Evolutionary conservation across 345 rosid species (phyloP).

Genomic region (Camelina laxa): DNA sequence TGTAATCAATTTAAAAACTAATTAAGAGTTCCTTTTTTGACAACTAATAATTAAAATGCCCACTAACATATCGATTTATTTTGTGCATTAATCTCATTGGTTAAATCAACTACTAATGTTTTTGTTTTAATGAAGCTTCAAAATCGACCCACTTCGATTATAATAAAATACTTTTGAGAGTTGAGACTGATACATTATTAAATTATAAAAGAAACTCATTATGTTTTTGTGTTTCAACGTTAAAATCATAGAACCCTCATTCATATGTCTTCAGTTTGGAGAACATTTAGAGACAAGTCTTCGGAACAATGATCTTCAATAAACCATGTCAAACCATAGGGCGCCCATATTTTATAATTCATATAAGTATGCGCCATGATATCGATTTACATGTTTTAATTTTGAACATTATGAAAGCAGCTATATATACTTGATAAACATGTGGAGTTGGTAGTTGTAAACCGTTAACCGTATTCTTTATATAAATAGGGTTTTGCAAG

Average conservation of each 20-base stretch:
- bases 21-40: conserved; percentile 5
- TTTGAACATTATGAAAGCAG: not conserved
- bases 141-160: conserved; percentile 42
- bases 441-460: not conserved
- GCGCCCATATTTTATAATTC: conserved; percentile 30
- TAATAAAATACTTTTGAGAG: conserved; percentile 36
- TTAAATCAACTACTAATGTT: conserved; percentile 19
- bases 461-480: not conserved
- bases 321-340: conserved; percentile 45
- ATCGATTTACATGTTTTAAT: conserved; percentile 1
- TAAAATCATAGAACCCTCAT: conserved; percentile 43
- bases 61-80: conserved; percentile 31
- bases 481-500: not conserved
- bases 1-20: conserved; percentile 34
- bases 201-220: conserved; percentile 31
- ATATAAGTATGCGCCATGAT: not conserved
- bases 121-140: conserved; percentile 39
- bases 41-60: conserved; percentile 28
- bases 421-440: not conserved
- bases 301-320: conserved; percentile 42
- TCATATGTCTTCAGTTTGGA: conserved; percentile 44
- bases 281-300: conserved; percentile 46
- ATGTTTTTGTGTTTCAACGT: conserved; percentile 44
- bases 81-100: conserved; percentile 35
- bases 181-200: conserved; percentile 26